Conservation (phyloP, 106 monocot genomes). For the Dioscorea dumetorum region DNA sequence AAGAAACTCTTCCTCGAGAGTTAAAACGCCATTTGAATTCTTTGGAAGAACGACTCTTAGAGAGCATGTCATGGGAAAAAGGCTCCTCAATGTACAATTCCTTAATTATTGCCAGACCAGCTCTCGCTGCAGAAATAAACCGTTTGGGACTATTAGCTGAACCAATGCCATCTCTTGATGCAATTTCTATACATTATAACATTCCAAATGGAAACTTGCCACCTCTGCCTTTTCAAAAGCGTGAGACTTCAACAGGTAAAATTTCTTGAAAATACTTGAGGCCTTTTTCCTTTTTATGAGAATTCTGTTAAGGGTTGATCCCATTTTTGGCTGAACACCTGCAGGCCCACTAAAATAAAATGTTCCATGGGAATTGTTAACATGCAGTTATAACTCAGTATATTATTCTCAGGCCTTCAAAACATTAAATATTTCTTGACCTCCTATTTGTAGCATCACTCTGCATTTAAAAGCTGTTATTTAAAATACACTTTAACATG, state of each 20-base stretch:
- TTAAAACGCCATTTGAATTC: constrained; percentile 88
- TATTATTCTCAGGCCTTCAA: too few relatives aligned
- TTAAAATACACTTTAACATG: too few relatives aligned
- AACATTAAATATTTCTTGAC: too few relatives aligned
- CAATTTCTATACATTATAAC: constrained; percentile 53
- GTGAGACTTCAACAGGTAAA: constrained; percentile 53
- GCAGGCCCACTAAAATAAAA: too few relatives aligned
- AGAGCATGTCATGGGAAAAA: constrained; percentile 96
- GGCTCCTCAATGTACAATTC: constrained; percentile 94
- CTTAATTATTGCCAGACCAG: constrained; percentile 80
- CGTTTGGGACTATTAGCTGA: constrained; percentile 71
- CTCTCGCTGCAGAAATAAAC: constrained; percentile 61
- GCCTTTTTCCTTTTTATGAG: background rate
- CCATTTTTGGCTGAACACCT: too few relatives aligned
- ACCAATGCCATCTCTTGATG: constrained; percentile 92
- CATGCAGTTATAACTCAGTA: too few relatives aligned
- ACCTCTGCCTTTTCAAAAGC: constrained; percentile 49
- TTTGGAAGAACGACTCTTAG: constrained; percentile 81
- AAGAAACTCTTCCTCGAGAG: constrained; percentile 93
- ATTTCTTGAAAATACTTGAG: background rate
- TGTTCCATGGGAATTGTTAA: too few relatives aligned
- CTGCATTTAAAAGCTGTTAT: too few relatives aligned
- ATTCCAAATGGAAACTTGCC: constrained; percentile 46
- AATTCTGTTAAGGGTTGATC: too few relatives aligned
- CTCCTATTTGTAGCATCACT: too few relatives aligned